Evolutionary conservation across 495 filamentous ascomycete species (phyloP), one percentile per base, ranked within the genome.

Genomic region (Penicillium alfredii): DNA sequence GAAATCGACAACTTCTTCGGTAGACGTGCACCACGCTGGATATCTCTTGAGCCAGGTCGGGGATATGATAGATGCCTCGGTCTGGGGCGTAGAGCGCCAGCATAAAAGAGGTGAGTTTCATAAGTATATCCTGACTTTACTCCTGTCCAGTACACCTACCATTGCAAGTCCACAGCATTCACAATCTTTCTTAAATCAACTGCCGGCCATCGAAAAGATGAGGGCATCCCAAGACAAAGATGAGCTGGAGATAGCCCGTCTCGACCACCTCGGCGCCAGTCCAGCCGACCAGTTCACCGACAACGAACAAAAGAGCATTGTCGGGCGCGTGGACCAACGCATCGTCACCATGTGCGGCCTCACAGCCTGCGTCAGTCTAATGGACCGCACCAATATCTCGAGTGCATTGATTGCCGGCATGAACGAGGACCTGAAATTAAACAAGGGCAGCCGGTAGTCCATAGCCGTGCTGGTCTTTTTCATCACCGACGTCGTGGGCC

Each of bases 311-410:
- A 18, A 40, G 15, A 32, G 42, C 10, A 55, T 81, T 52, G 69
- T 77, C 23, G 59, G 63, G 31, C 65, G 67, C 10, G 54, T 81
- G 49, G 77, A 82, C 47, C 39, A 57, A 26, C 68, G 77, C 0
- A 56, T 82, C 1, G 71, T 81, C 24, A 36, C 67, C 6, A 78
- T 69, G 7, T 54, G 72, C 15, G 78, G 77, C 6, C 51, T 70
- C 42, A 62, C 79, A 53, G 80, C 80, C 55, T 74, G 68, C 48
- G 60, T 77, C 47, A 67, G 56, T 24, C 42, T 81, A 40, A 74
- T 81, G 69, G 77, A 81, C 47, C 55, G 78, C 1, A 78, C 73
- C 14, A 82, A 82, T 53, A 47, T 80, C 43, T 60, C 63, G 21
- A 59, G 58, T 10, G 77, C 78, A 30, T 59, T 60, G 22, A 72